These are phyloP conservation scores for Erodium moschatum DNA, from an alignment of 441 rosid genomes.

Conservation along the genomic window DNA sequence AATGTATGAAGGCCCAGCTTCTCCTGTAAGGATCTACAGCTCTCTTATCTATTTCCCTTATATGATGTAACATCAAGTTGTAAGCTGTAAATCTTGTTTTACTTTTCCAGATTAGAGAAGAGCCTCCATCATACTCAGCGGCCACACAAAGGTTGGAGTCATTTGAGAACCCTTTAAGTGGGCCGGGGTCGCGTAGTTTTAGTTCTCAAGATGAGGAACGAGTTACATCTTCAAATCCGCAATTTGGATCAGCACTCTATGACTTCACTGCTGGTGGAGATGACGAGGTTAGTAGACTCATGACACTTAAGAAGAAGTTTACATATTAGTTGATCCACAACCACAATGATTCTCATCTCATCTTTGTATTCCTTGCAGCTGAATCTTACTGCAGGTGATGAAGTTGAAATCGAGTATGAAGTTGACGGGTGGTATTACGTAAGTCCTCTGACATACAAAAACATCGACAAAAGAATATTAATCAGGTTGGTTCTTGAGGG, in stretches of 20 bases:
- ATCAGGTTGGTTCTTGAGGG: neutral
- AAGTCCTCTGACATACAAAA: constrained; percentile 30
- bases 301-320: no score
- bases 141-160: constrained; percentile 47
- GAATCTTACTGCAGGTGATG: constrained; percentile 84
- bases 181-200: constrained; percentile 48
- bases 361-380: constrained; percentile 49
- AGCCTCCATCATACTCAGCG: constrained; percentile 78
- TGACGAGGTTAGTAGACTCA: constrained; percentile 59
- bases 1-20: constrained; percentile 56
- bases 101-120: constrained; percentile 65
- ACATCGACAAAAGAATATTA: neutral
- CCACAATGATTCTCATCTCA: no score
- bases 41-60: constrained; percentile 8
- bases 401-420: constrained; percentile 85
- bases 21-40: constrained; percentile 44
- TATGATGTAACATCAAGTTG: constrained; percentile 16
- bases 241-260: constrained; percentile 75
- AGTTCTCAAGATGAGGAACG: constrained; percentile 61
- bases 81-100: constrained; percentile 7
- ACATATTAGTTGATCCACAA: no score
- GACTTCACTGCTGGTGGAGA: constrained; percentile 99
- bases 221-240: constrained; percentile 50
- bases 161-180: constrained; percentile 71
- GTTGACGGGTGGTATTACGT: constrained; percentile 99